These are phyloP conservation scores for Camellia granthamiana DNA, from an alignment of 148 eudicot genomes.

Conservation along the genomic window DNA sequence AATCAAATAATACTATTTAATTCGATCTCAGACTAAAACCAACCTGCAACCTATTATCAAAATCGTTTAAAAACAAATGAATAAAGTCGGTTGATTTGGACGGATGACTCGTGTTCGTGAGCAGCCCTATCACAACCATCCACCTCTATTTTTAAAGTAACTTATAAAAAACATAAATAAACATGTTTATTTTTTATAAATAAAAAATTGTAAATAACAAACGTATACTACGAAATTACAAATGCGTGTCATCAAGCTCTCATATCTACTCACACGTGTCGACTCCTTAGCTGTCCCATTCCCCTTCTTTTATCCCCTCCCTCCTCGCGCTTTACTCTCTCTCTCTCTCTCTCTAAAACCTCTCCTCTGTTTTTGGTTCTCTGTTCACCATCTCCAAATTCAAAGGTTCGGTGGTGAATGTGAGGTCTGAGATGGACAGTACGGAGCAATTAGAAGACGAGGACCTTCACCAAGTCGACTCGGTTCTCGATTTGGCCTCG, in stretches of 20 bases:
- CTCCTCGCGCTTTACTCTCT: neutral
- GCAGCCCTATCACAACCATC: no score
- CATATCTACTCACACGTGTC: slow-evolving; percentile 12
- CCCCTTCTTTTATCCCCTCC: slow-evolving; percentile 8
- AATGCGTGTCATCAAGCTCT: neutral
- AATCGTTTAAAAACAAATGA: no score
- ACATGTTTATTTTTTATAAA: no score
- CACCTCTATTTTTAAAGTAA: no score
- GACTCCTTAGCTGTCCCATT: slow-evolving; percentile 8
- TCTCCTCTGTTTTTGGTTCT: neutral
- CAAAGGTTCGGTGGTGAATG: neutral
- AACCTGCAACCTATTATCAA: no score
- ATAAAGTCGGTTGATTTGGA: no score
- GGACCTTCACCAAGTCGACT: neutral
- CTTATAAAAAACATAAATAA: no score
- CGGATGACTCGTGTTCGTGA: no score
- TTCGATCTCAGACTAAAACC: fast-evolving
- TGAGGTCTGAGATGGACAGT: neutral
- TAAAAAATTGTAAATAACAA: no score
- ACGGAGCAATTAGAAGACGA: slow-evolving; percentile 4
- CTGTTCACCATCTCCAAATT: neutral
- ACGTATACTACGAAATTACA: no score
- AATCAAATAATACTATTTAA: no score
- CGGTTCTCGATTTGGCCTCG: slow-evolving; percentile 3
- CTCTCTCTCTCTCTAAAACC: slow-evolving; percentile 11